Percentiles rank a stretch among this genome's conserved stretches.
Evolutionary conservation across 1,139 yeast species (phyloP).

Genomic region (Kodamaea alishanica): DNA sequence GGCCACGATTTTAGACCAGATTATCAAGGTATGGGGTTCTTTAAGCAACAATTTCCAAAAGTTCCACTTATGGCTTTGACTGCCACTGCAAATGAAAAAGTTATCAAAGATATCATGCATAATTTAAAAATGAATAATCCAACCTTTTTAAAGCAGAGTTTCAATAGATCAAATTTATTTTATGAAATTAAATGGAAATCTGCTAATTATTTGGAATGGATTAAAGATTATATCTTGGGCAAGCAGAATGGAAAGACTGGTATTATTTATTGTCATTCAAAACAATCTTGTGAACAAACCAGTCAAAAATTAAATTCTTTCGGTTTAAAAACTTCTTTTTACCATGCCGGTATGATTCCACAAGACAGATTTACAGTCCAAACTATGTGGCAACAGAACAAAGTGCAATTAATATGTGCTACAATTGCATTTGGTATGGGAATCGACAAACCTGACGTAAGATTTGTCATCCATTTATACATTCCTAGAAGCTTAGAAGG

Average conservation of each 20-base stretch:
- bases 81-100: slow-evolving; percentile 95
- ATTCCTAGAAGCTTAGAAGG: slow-evolving; percentile 91
- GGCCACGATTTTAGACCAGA: slow-evolving; percentile 99
- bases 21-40: slow-evolving; percentile 73
- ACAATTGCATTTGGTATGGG: slow-evolving; percentile 99
- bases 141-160: slow-evolving; percentile 66
- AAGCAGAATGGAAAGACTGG: slow-evolving; percentile 67
- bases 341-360: slow-evolving; percentile 92
- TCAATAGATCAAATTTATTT: slow-evolving; percentile 80
- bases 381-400: slow-evolving; percentile 73
- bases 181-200: slow-evolving; percentile 73
- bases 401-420: slow-evolving; percentile 80
- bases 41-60: slow-evolving; percentile 69
- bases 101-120: slow-evolving; percentile 78
- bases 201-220: slow-evolving; percentile 55
- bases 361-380: slow-evolving; percentile 72
- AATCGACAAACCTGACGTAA: slow-evolving; percentile 91
- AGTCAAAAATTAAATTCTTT: slow-evolving; percentile 53
- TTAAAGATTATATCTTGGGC: slow-evolving; percentile 51
- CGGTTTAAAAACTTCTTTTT: slow-evolving; percentile 69
- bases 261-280: slow-evolving; percentile 90
- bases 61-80: slow-evolving; percentile 95
- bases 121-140: slow-evolving; percentile 59
- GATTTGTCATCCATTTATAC: slow-evolving; percentile 87
- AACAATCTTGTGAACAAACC: slow-evolving; percentile 81